Evolutionary conservation across 2,329 filamentous ascomycete species (phyloP).

Genomic region (Eutypa lata): DNA sequence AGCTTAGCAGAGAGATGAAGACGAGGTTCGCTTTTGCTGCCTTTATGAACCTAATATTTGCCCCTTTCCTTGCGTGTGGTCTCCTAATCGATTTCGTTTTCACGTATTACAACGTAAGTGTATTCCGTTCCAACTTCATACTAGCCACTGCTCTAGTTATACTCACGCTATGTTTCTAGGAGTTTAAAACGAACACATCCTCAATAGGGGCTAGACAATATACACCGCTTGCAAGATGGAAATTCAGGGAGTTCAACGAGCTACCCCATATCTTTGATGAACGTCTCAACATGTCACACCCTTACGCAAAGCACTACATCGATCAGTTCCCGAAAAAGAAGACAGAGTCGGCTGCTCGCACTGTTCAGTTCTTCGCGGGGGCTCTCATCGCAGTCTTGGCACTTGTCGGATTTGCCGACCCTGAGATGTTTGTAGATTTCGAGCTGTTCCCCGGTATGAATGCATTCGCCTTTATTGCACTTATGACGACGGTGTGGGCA

Average conservation of each 20-base stretch:
- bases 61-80: slow-evolving; percentile 84
- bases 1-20: slow-evolving; percentile 74
- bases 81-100: slow-evolving; percentile 89
- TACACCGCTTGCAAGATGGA: slow-evolving; percentile 93
- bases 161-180: slow-evolving; percentile 46
- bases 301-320: slow-evolving; percentile 86
- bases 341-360: slow-evolving; percentile 78
- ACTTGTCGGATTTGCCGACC: slow-evolving; percentile 80
- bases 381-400: slow-evolving; percentile 83
- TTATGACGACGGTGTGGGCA: slow-evolving; percentile 81
- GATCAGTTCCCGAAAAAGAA: slow-evolving; percentile 97
- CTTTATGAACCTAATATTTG: slow-evolving; percentile 79
- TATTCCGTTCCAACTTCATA: not conserved
- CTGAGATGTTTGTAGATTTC: slow-evolving; percentile 86
- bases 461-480: slow-evolving; percentile 82
- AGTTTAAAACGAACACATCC: slow-evolving; percentile 92
- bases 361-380: slow-evolving; percentile 83
- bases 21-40: slow-evolving; percentile 79
- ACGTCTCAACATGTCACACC: slow-evolving; percentile 89
- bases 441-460: slow-evolving; percentile 87
- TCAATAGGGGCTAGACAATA: slow-evolving; percentile 86
- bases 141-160: not conserved
- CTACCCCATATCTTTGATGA: slow-evolving; percentile 88
- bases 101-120: slow-evolving; percentile 81
- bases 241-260: slow-evolving; percentile 98